Conservation (phyloP, 768 basidiomycete genomes). For the Candolleomyces efflorescens region DNA sequence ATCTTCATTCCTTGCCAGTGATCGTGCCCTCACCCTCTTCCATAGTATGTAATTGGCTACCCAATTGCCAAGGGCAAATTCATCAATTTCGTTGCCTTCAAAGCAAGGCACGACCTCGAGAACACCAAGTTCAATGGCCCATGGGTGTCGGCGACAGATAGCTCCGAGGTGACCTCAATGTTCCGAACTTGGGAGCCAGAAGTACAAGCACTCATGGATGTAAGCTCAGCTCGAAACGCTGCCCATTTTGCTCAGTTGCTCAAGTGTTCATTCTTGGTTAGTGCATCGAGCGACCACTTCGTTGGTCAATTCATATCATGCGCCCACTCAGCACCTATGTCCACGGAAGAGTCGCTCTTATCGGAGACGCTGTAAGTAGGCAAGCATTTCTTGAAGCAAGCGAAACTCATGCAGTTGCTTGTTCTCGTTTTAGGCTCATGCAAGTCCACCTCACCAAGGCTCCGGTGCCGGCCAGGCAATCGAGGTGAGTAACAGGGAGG, state of each 20-base stretch:
- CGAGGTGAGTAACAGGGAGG: constrained; percentile 32
- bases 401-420: background rate
- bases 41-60: constrained; percentile 58
- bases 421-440: constrained; percentile 37
- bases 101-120: constrained; percentile 46
- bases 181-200: constrained; percentile 60
- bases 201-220: constrained; percentile 51
- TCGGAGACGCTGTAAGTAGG: constrained; percentile 46
- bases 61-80: constrained; percentile 53
- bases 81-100: constrained; percentile 63
- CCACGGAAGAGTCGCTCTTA: constrained; percentile 42
- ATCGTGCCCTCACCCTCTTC: background rate
- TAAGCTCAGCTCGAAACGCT: constrained; percentile 19
- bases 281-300: constrained; percentile 48
- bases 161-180: constrained; percentile 37
- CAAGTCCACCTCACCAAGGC: constrained; percentile 52
- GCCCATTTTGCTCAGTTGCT: background rate
- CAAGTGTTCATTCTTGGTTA: constrained; percentile 19
- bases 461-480: constrained; percentile 58
- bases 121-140: constrained; percentile 43
- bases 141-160: constrained; percentile 47
- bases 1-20: background rate
- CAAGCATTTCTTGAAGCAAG: constrained; percentile 4
- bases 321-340: constrained; percentile 48
- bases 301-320: constrained; percentile 64